A percentile compares a stretch with the other conserved stretches of the same genome.
phyloP scores from a whole-genome alignment of 495 filamentous ascomycete species.

The Annulohypoxylon bovei region DNA sequence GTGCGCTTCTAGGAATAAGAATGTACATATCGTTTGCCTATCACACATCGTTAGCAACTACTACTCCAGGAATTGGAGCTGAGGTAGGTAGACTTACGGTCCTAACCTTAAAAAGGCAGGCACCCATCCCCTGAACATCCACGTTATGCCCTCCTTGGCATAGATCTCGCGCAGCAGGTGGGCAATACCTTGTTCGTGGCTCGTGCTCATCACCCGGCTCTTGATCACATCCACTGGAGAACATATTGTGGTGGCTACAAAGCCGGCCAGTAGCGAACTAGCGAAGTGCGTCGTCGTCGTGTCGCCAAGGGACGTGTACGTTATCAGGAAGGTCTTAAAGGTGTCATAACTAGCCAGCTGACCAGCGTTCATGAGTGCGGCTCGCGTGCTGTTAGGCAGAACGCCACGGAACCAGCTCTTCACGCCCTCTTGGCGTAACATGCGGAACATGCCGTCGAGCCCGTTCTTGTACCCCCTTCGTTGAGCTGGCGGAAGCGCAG shows the following conservation, averaged over 20 bases:
- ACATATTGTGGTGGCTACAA: conserved; percentile 94
- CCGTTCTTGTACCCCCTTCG: conserved; percentile 91
- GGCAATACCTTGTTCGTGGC: conserved; percentile 66
- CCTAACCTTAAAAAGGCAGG: conserved; percentile 93
- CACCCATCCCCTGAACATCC: conserved; percentile 99
- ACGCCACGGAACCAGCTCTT: conserved; percentile 84
- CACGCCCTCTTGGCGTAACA: conserved; percentile 82
- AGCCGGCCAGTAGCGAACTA: conserved; percentile 85
- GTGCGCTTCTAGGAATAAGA: conserved; percentile 93
- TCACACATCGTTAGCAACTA: conserved; percentile 10
- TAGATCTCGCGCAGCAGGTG: conserved; percentile 73
- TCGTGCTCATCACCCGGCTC: conserved; percentile 89
- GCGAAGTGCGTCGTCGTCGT: conserved; percentile 85
- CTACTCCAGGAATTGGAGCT: not conserved
- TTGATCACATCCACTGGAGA: conserved; percentile 98
- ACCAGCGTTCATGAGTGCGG: conserved; percentile 90
- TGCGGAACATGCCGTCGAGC: conserved; percentile 83
- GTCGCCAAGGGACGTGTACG: conserved; percentile 75
- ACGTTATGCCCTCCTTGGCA: conserved; percentile 79
- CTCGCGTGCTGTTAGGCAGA: conserved; percentile 88
- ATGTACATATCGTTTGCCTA: conserved; percentile 91
- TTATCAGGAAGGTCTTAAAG: conserved; percentile 83
- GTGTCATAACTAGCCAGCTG: conserved; percentile 93
- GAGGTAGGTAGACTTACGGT: conserved; percentile 55
- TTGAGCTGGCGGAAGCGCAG: conserved; percentile 74